Evolutionary conservation across 2,329 filamentous ascomycete species (phyloP), one percentile per base, ranked within the genome.

Genomic region (Xylaria arbuscula): DNA sequence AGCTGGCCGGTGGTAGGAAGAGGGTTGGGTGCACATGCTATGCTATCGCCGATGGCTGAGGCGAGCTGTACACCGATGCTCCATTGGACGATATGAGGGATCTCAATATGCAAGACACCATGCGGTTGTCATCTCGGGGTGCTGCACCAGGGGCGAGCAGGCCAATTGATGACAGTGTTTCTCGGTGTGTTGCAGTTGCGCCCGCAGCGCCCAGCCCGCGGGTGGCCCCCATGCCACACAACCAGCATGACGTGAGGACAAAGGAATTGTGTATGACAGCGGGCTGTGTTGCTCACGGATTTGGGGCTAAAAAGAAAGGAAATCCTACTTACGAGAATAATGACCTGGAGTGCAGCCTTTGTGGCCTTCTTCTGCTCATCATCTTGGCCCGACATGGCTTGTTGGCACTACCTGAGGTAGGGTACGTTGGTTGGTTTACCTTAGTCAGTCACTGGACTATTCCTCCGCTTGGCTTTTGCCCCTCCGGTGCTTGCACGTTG

Each of bases 261-360:
- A 66, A 64, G 65, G 51, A 28, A 64, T 66, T 72, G 59, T 69
- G 57, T 42, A 36, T 36, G 36, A 58, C 28, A 48, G 19, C 34
- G 10, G 19, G 28, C 10, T 47, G 59, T 34, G n/a, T 10, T 32
- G 32, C 34, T 45, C 28, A 9, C 15, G 17, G 50, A 58, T 22
- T 62, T 24, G 19, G 19, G 51, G 17, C 32, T 28, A 48, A 59
- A 61, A 40, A 62, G 65, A 64, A 13, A 64, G 55, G 51, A 57
- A 17, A 69, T 61, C 67, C 59, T 62, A 86, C 90, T 83, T 83
- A 93, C 91, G 83, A 93, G 80, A 67, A 93, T 85, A 81, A 93
- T 92, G 55, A 93, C 89, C 81, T 93, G 90, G 81, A 93, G 81
- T 48, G 88, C 87, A 78, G 88, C 85, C 65, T 67, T 56, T 61